phyloP scores from a whole-genome alignment of 768 basidiomycete species.

The Auricularia auricula-judae region DNA sequence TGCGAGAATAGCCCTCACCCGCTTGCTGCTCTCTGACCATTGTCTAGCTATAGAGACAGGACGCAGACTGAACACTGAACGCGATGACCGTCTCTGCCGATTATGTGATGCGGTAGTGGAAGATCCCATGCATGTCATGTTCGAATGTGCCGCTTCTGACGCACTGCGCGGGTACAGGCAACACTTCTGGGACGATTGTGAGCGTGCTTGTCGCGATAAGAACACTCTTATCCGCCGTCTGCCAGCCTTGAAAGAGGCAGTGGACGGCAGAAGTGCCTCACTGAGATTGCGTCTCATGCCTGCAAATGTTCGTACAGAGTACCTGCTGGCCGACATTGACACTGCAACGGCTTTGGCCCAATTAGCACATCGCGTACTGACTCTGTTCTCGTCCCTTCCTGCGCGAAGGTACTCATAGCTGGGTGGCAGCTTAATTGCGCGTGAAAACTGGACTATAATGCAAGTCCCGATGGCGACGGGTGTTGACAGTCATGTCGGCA shows the following conservation, averaged over 20 bases:
- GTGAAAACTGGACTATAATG: not conserved
- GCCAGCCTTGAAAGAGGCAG: not conserved
- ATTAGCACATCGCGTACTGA: not conserved
- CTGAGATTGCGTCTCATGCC: not conserved
- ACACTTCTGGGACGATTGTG: not conserved
- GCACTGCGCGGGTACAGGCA: not conserved
- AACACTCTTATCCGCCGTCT: not conserved
- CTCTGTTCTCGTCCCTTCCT: not conserved
- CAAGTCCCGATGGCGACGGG: not conserved
- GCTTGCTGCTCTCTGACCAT: conserved; percentile 9
- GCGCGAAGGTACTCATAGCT: not conserved
- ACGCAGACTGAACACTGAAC: not conserved
- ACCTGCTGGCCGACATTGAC: not conserved
- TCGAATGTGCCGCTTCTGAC: not conserved
- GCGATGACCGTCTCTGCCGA: not conserved
- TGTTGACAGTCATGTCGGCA: not conserved
- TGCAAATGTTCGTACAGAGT: not conserved
- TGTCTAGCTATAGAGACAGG: conserved; percentile 10
- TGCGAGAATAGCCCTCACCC: conserved; percentile 8
- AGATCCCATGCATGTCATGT: not conserved
- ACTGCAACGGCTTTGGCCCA: not conserved
- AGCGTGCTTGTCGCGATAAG: not conserved
- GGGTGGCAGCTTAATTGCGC: not conserved
- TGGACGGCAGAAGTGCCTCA: not conserved
- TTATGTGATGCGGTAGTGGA: not conserved